Conservation (phyloP, 2,329 filamentous ascomycete genomes). For the Exserohilum rostratum region DNA sequence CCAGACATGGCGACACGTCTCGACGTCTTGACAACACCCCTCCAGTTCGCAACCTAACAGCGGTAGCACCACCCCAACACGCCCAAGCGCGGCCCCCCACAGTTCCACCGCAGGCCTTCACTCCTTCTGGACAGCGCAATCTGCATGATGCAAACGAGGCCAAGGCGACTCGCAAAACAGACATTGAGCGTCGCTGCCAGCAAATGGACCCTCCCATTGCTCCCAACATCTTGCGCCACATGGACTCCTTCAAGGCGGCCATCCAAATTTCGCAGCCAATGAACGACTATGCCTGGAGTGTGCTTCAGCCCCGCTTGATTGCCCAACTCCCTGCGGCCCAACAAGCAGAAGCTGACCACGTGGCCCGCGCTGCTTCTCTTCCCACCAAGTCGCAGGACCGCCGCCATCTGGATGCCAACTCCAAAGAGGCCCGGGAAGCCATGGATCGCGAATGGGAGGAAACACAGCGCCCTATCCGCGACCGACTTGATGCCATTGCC, state of each 20-base stretch:
- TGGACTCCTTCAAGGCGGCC: constrained; percentile 76
- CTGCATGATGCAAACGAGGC: constrained; percentile 67
- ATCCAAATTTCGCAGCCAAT: constrained; percentile 72
- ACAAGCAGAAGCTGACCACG: constrained; percentile 58
- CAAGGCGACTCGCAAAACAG: constrained; percentile 67
- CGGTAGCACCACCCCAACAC: constrained; percentile 38
- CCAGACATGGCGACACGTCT: constrained; percentile 18
- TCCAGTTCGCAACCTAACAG: constrained; percentile 37
- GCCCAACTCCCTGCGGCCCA: constrained; percentile 71
- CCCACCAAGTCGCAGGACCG: constrained; percentile 56
- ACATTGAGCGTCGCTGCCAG: constrained; percentile 74
- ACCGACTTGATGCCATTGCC: constrained; percentile 68
- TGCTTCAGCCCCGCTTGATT: constrained; percentile 70
- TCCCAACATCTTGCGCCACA: constrained; percentile 67
- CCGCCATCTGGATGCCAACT: constrained; percentile 55
- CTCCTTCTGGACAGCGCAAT: constrained; percentile 56
- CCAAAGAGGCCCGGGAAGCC: constrained; percentile 62
- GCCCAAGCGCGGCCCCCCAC: constrained; percentile 42
- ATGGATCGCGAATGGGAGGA: constrained; percentile 75
- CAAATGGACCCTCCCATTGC: constrained; percentile 70
- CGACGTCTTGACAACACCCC: constrained; percentile 27
- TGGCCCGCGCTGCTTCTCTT: constrained; percentile 54
- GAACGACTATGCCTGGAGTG: constrained; percentile 71
- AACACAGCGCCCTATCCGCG: constrained; percentile 69
- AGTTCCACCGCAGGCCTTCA: constrained; percentile 41